Conservation (phyloP, 1,284 basidiomycete species). For the Pulveroboletus sp. region DNA sequence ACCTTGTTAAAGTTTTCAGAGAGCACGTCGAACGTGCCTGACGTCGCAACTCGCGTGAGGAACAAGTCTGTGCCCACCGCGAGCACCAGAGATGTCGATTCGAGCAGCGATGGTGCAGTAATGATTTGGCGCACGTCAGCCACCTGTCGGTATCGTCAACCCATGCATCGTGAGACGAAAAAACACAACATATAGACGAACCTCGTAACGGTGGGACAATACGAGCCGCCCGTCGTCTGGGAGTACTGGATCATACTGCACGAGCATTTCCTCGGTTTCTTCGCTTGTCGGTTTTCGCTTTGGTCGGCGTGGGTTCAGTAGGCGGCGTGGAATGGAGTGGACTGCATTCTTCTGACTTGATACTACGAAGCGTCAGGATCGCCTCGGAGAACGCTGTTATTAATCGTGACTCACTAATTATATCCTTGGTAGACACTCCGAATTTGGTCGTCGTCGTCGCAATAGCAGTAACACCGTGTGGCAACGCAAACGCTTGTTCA, state of each 20-base stretch:
- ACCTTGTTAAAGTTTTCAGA: conserved; percentile 91
- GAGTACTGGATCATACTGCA: conserved; percentile 83
- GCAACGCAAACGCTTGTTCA: conserved; percentile 74
- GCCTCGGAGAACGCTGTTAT: background rate
- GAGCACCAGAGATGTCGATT: conserved; percentile 91
- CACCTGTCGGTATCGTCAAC: conserved; percentile 46
- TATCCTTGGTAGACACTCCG: conserved; percentile 85
- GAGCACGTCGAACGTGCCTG: conserved; percentile 91
- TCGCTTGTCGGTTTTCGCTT: conserved; percentile 72
- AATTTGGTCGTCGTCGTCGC: conserved; percentile 81
- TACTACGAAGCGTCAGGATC: conserved; percentile 46
- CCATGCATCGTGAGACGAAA: background rate
- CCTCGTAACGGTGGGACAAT: conserved; percentile 79
- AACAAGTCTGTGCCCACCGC: conserved; percentile 88
- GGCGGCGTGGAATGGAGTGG: conserved; percentile 69
- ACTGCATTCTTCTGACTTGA: conserved; percentile 78
- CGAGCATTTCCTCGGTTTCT: conserved; percentile 85
- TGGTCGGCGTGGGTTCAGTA: conserved; percentile 86
- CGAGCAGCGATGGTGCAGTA: conserved; percentile 82
- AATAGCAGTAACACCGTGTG: conserved; percentile 68
- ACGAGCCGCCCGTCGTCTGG: conserved; percentile 73
- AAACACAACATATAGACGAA: conserved; percentile 36
- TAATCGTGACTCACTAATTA: conserved; percentile 69
- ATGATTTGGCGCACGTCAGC: conserved; percentile 65
- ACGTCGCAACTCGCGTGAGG: conserved; percentile 80